A percentile compares a stretch with the other conserved stretches of the same genome.
Evolutionary conservation across 1,139 yeast species (phyloP).

Genomic region (Geotrichum restrictum): DNA sequence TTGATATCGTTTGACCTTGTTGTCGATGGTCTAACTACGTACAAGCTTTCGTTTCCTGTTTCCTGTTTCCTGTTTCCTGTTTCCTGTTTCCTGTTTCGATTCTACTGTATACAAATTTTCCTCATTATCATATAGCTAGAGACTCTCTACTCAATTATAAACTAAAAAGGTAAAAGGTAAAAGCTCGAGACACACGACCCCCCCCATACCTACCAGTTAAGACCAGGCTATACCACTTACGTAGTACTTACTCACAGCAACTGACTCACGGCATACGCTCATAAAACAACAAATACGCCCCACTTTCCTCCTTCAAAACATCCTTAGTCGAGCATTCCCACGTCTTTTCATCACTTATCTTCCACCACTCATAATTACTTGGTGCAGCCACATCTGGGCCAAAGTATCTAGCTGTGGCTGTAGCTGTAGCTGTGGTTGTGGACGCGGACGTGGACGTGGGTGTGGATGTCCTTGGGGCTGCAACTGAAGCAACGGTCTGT

Average conservation of each 20-base stretch:
- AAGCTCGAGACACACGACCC: too few species aligned
- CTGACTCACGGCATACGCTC: conserved; percentile 41
- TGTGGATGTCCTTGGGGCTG: too few species aligned
- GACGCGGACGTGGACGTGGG: too few species aligned
- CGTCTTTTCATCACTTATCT: conserved; percentile 71
- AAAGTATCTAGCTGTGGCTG: not conserved
- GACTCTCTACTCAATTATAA: too few species aligned
- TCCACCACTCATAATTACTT: conserved; percentile 62
- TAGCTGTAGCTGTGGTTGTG: conserved; percentile 4
- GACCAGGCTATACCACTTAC: not conserved
- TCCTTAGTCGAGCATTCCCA: conserved; percentile 58
- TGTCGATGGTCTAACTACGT: too few species aligned
- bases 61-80: too few species aligned
- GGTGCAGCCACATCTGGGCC: conserved; percentile 22
- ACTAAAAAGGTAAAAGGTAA: too few species aligned
- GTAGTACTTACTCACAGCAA: not conserved
- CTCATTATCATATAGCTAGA: too few species aligned
- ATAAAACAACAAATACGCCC: conserved; percentile 79
- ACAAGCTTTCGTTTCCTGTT: too few species aligned
- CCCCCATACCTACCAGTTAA: not conserved
- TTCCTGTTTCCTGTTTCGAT: too few species aligned
- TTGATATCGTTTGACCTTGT: too few species aligned
- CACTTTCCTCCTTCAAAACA: conserved; percentile 64
- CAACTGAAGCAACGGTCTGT: not conserved
- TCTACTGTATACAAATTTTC: too few species aligned